Evolutionary conservation across 495 filamentous ascomycete species (phyloP).

Genomic region (Penicillium salamii): DNA sequence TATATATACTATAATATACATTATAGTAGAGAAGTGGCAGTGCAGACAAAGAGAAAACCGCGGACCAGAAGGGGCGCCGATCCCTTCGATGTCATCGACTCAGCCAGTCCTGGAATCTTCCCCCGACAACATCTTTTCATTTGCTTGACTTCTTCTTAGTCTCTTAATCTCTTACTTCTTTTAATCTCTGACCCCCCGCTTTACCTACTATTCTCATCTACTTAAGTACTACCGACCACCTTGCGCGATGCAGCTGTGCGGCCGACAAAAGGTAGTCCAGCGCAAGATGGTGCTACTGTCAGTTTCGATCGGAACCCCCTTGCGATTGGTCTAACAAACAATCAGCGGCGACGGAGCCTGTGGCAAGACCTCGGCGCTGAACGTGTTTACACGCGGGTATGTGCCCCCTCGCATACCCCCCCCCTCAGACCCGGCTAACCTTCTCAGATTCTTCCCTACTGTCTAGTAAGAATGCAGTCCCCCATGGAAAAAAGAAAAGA

Average conservation of each 20-base stretch:
- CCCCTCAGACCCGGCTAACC: constrained; percentile 20
- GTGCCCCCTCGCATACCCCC: constrained; percentile 20
- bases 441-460: constrained; percentile 84
- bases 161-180: neutral
- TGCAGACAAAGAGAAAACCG: constrained; percentile 1
- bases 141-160: neutral
- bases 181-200: too few species aligned
- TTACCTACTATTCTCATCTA: too few species aligned
- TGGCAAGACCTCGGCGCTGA: constrained; percentile 94
- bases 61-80: constrained; percentile 35
- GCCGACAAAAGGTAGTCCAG: constrained; percentile 77
- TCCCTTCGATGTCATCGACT: constrained; percentile 44
- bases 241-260: constrained; percentile 49
- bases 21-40: too few species aligned
- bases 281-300: constrained; percentile 97
- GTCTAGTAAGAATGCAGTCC: constrained; percentile 64
- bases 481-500: constrained; percentile 13
- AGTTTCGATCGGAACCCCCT: constrained; percentile 35
- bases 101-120: constrained; percentile 32
- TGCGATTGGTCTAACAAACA: constrained; percentile 15
- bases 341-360: constrained; percentile 91
- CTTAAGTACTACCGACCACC: constrained; percentile 1
- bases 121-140: constrained; percentile 10
- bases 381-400: constrained; percentile 97
- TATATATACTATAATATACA: too few species aligned